Base-by-base conservation (phyloP, 305 asterid species). In the Striga hermonthica region DNA sequence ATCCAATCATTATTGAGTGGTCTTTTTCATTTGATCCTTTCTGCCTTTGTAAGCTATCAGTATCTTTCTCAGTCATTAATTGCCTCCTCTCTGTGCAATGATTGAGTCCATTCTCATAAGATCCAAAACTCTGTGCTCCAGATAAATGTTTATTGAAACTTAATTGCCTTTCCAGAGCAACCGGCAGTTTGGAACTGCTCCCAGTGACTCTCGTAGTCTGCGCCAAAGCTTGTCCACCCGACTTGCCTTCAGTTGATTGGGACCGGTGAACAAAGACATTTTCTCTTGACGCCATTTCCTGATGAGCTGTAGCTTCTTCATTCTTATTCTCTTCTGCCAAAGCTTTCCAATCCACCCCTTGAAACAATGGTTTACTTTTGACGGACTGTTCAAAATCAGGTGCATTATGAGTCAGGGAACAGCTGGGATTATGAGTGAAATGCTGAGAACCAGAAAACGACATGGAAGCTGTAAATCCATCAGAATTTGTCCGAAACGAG, bases 261-360 rank as follows among this genome's bases (percentile, higher is more conserved):
- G 84, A 69, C 60, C 76, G 86, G 71, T 74, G 83, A 73, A 74
- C 71, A 65, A 70, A 13, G 64, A 73, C 80, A 70, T 79, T 84
- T 55, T 82, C 92, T 76, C 80, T 77, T 31, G 86, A 72, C 14
- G 88, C 37, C 47, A 65, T 73, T 55, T 78, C 79, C 71, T 75
- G 87, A 79, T 68, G 75, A 44, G 69, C 65, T 15, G 87, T 81
- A 58, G 70, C 73, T 54, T 83, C 95, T 78, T 78, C 80, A 65
- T 65, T 79, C 72, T 86, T 86, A 55, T 78, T 80, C 76, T 86
- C 97, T 8, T 84, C 88, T 36, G 99, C 66, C 73, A 86, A 79
- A 71, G 90, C 90, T 75, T 90, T 95, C 99, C 99, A 90, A 68
- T 90, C 96, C 41, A 93, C 95, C 57, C 95, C 97, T 75, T 93